Conservation (phyloP, 202 grass and related monocot species). For the Schoenoplectus tabernaemontani region DNA sequence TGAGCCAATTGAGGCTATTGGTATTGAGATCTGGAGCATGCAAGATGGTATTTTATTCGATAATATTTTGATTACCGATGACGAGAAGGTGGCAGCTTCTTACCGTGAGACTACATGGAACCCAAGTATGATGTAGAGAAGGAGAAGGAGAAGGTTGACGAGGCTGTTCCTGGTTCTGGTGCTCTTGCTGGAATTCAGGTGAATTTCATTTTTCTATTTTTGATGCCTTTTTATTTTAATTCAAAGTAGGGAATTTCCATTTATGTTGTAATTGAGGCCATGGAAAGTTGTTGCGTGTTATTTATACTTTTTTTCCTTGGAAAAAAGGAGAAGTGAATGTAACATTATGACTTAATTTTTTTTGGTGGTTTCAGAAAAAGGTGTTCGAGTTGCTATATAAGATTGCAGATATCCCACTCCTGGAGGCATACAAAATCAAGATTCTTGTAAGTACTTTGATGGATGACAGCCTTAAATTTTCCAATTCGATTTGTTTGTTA, state of each 20-base stretch:
- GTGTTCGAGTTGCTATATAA: constrained; percentile 81
- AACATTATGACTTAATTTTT: neutral
- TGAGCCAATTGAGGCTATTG: constrained; percentile 72
- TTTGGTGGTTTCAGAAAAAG: constrained; percentile 61
- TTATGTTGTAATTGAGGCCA: neutral
- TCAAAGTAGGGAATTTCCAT: neutral
- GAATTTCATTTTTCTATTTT: neutral
- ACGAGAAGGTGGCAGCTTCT: constrained; percentile 66
- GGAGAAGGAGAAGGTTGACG: constrained; percentile 74
- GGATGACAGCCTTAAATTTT: neutral
- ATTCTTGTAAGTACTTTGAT: constrained; percentile 55
- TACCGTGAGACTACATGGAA: constrained; percentile 64
- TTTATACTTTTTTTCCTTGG: neutral
- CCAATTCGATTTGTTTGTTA: neutral
- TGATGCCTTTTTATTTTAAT: neutral
- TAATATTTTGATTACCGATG: constrained; percentile 76
- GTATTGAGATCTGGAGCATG: constrained; percentile 95
- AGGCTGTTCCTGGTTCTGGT: constrained; percentile 25
- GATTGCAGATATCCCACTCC: constrained; percentile 58
- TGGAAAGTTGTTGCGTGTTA: neutral
- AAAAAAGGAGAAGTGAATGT: too few relatives aligned
- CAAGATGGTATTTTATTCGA: constrained; percentile 88
- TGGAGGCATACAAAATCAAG: constrained; percentile 76
- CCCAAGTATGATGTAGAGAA: constrained; percentile 79
- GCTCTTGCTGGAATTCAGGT: constrained; percentile 80